A percentile compares a stretch with the other conserved stretches of the same genome.
These are phyloP conservation scores for Tricholoma saponaceum DNA, from an alignment of 768 basidiomycete genomes.

Conservation along the genomic window DNA sequence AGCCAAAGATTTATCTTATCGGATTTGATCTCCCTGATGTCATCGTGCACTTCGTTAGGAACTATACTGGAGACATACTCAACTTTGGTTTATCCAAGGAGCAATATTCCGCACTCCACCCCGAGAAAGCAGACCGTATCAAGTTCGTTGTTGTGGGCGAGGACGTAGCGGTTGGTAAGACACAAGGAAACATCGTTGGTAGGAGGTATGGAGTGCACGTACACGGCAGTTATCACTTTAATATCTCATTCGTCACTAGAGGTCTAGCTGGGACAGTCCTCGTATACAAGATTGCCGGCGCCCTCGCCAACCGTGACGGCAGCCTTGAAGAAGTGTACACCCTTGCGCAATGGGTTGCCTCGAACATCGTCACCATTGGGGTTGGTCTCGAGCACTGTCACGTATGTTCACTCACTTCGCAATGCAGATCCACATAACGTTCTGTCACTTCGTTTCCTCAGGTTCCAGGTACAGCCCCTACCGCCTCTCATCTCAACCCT, in stretches of 20 bases:
- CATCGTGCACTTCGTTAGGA: conserved; percentile 37
- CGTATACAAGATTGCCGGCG: conserved; percentile 90
- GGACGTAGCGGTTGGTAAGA: conserved; percentile 82
- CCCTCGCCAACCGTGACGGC: conserved; percentile 65
- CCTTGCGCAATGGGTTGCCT: conserved; percentile 60
- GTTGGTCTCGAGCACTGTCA: conserved; percentile 89
- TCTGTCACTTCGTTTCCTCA: conserved; percentile 18
- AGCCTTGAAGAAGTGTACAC: conserved; percentile 64
- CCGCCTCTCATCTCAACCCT: conserved; percentile 48
- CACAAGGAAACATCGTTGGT: conserved; percentile 82
- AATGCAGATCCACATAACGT: background rate
- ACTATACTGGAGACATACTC: conserved; percentile 88
- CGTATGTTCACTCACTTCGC: conserved; percentile 31
- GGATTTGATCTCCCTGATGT: background rate
- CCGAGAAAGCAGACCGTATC: conserved; percentile 61
- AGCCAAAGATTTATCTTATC: background rate
- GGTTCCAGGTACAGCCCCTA: conserved; percentile 74
- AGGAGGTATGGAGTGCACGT: conserved; percentile 45
- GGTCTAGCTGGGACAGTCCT: conserved; percentile 79
- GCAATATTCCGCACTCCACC: conserved; percentile 68
- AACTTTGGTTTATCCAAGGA: conserved; percentile 91
- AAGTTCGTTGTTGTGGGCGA: conserved; percentile 84
- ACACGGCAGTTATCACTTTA: background rate
- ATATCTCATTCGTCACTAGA: conserved; percentile 31
- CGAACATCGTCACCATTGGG: conserved; percentile 76